A percentile compares a stretch with the other conserved stretches of the same genome.
These are phyloP conservation scores for Aspergillus homomorphus DNA, from an alignment of 495 filamentous ascomycete species.

Conservation along the genomic window DNA sequence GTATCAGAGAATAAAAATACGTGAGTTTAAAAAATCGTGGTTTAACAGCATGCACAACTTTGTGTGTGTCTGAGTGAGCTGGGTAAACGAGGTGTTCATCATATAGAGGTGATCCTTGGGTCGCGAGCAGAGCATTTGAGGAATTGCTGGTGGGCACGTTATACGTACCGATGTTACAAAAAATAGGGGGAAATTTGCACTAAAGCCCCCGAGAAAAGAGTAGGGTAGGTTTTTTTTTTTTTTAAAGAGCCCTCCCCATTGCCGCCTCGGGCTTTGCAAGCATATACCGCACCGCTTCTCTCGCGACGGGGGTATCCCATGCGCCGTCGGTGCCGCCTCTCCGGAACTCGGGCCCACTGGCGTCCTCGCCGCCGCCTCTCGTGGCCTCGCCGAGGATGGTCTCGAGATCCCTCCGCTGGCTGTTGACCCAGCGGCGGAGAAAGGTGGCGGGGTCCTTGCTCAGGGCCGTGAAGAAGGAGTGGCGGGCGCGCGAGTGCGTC, in stretches of 20 bases:
- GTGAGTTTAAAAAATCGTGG: not conserved
- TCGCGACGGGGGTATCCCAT: slow-evolving; percentile 50
- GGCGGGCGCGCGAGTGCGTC: slow-evolving; percentile 74
- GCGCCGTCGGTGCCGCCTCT: slow-evolving; percentile 52
- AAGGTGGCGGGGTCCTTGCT: slow-evolving; percentile 79
- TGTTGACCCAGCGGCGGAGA: slow-evolving; percentile 76
- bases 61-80: not conserved
- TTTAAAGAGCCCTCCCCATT: slow-evolving; percentile 18
- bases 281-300: slow-evolving; percentile 50
- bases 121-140: too few species aligned
- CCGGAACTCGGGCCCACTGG: slow-evolving; percentile 55
- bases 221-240: too few species aligned
- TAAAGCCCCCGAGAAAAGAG: not conserved
- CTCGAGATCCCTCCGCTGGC: slow-evolving; percentile 86
- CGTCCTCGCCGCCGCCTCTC: slow-evolving; percentile 63
- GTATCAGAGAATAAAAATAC: slow-evolving; percentile 2
- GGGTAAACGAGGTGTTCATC: not conserved
- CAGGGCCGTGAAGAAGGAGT: slow-evolving; percentile 74
- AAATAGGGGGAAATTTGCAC: not conserved
- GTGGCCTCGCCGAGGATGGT: slow-evolving; percentile 79
- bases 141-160: too few species aligned
- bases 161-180: not conserved
- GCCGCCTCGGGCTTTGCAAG: slow-evolving; percentile 44
- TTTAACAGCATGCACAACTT: not conserved
- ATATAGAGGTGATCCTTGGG: not conserved